phyloP scores from a whole-genome alignment of 1,284 basidiomycete genomes.

The Austroboletus novae-zelandiae region DNA sequence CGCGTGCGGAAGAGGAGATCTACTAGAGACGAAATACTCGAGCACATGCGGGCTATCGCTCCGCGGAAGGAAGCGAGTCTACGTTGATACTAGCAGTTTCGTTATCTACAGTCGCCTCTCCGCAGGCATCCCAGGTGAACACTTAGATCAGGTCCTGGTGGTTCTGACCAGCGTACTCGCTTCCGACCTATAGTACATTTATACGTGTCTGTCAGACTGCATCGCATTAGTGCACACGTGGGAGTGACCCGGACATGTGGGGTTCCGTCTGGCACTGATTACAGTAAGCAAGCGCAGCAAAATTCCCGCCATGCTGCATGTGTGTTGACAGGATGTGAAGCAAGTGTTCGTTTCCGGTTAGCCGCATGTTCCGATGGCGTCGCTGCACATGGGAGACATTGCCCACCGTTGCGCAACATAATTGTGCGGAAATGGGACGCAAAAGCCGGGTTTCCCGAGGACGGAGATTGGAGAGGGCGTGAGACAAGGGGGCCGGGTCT shows the following conservation, averaged over 20 bases:
- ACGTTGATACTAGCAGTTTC: constrained; percentile 4
- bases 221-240: background rate
- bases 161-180: too few species aligned
- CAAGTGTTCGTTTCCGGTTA: background rate
- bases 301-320: background rate
- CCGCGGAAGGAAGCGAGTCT: constrained; percentile 2
- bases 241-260: background rate
- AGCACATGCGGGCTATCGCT: too few species aligned
- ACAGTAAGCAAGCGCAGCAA: too few species aligned
- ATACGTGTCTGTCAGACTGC: too few species aligned
- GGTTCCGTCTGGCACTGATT: too few species aligned
- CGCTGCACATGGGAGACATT: background rate
- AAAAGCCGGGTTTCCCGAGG: background rate
- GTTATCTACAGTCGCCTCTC: too few species aligned
- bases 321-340: background rate
- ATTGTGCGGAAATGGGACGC: background rate
- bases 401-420: too few species aligned
- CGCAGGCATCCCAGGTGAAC: background rate
- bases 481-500: background rate
- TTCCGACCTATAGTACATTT: too few species aligned
- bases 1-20: background rate
- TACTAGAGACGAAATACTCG: too few species aligned
- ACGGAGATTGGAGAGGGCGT: background rate
- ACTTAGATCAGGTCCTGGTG: too few species aligned
- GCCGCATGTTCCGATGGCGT: background rate